phyloP scores from a whole-genome alignment of 192 early-diverging fungal genomes.

The Coemansia reversa region DNA sequence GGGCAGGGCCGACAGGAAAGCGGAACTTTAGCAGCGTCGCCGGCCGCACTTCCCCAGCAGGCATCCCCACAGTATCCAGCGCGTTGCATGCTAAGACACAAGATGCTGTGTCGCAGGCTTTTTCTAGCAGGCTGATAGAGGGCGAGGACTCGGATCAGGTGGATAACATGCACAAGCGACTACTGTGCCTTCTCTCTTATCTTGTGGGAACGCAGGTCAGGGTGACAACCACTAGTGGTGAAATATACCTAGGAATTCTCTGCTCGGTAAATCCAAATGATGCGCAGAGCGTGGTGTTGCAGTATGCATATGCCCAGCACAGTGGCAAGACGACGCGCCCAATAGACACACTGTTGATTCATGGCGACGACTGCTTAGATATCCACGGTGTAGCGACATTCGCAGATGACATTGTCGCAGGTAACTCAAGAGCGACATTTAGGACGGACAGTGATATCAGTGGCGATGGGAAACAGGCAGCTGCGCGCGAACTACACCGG shows the following conservation, averaged over 20 bases:
- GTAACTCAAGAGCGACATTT: conserved; percentile 52
- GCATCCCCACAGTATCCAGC: conserved; percentile 2
- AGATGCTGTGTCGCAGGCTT: conserved; percentile 2
- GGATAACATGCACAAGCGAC: conserved; percentile 43
- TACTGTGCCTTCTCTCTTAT: conserved; percentile 43
- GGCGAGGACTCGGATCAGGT: conserved; percentile 47
- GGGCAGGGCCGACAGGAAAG: not conserved
- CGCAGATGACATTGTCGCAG: conserved; percentile 10
- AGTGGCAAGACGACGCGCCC: conserved; percentile 27
- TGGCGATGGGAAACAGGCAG: conserved; percentile 58
- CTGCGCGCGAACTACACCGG: conserved; percentile 81
- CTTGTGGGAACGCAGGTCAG: conserved; percentile 45
- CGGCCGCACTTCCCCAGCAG: conserved; percentile 1
- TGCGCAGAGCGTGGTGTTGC: conserved; percentile 49
- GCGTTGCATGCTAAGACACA: conserved; percentile 2
- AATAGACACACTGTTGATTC: conserved; percentile 40
- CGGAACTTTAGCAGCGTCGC: not conserved
- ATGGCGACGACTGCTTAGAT: conserved; percentile 37
- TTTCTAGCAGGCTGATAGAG: conserved; percentile 25
- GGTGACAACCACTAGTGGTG: conserved; percentile 20
- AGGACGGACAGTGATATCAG: conserved; percentile 91
- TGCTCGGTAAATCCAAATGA: conserved; percentile 53
- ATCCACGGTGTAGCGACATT: conserved; percentile 36
- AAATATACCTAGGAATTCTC: conserved; percentile 31
- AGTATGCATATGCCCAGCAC: conserved; percentile 36